Percentiles rank a stretch among this genome's conserved stretches.
phyloP scores from a whole-genome alignment of 2,329 filamentous ascomycete species.

The Didymella keratinophila region DNA sequence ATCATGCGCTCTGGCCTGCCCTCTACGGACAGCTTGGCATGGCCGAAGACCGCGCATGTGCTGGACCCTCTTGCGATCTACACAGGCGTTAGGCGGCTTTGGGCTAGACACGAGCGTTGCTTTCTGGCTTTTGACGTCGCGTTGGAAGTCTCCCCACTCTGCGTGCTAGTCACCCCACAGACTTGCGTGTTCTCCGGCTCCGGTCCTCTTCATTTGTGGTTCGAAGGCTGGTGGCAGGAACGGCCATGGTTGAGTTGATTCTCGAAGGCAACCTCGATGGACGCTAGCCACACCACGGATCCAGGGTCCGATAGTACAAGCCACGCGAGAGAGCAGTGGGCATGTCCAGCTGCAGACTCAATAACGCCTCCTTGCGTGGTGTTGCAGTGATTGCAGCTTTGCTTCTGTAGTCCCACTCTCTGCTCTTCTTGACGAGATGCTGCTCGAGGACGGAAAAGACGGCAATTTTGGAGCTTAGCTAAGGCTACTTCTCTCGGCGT shows the following conservation, averaged over 20 bases:
- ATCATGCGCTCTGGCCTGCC: constrained; percentile 20
- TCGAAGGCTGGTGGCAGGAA: constrained; percentile 4
- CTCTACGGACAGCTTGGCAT: constrained; percentile 18
- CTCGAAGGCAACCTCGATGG: not conserved
- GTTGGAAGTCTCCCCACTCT: constrained; percentile 14
- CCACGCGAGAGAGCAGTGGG: not conserved
- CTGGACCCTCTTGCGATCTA: constrained; percentile 18
- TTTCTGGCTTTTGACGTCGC: constrained; percentile 14
- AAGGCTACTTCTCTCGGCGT: constrained; percentile 22
- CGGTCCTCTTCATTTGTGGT: constrained; percentile 2
- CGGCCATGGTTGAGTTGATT: not conserved
- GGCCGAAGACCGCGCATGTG: constrained; percentile 14
- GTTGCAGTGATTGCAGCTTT: not conserved
- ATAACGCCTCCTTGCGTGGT: not conserved
- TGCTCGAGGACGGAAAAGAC: constrained; percentile 22
- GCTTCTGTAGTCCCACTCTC: not conserved
- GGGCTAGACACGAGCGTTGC: constrained; percentile 3
- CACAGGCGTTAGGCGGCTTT: constrained; percentile 12
- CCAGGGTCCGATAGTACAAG: constrained; percentile 5
- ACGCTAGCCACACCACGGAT: constrained; percentile 5
- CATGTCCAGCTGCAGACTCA: not conserved
- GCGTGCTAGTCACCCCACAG: constrained; percentile 19
- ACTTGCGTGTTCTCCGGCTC: constrained; percentile 5
- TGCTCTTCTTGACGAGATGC: not conserved
- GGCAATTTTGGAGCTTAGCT: constrained; percentile 31